Evolutionary conservation across 2,329 filamentous ascomycete genomes (phyloP).

Genomic region (Calonectria pauciramosa): DNA sequence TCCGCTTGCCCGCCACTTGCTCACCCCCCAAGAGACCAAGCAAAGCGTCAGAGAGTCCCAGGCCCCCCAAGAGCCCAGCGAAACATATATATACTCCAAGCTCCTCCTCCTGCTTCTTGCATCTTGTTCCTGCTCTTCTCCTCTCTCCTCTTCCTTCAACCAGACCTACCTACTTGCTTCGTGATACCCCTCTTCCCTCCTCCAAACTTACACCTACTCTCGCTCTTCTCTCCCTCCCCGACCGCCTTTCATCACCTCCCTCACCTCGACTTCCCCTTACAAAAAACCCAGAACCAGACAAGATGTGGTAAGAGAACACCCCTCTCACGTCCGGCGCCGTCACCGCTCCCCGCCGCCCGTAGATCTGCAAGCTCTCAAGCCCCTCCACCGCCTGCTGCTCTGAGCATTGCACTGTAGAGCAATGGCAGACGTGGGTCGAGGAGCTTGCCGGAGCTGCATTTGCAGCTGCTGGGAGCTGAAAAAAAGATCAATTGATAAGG

Average conservation of each 20-base stretch:
- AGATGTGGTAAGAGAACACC: constrained; percentile 46
- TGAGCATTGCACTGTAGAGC: constrained; percentile 24
- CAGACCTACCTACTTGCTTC: constrained; percentile 45
- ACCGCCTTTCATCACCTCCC: constrained; percentile 30
- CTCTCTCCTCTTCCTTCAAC: constrained; percentile 38
- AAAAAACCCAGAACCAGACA: constrained; percentile 39
- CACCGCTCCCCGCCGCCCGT: constrained; percentile 13
- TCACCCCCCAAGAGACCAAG: constrained; percentile 23
- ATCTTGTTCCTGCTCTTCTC: constrained; percentile 40
- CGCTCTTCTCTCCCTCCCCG: constrained; percentile 36
- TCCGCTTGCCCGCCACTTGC: constrained; percentile 23
- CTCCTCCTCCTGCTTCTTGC: constrained; percentile 36
- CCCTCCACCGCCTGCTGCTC: constrained; percentile 32
- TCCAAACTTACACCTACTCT: constrained; percentile 34
- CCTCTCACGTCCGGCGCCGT: constrained; percentile 30
- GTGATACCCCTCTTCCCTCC: constrained; percentile 45
- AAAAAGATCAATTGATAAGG: constrained; percentile 37
- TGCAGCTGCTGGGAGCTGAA: constrained; percentile 21
- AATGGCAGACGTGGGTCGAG: constrained; percentile 15
- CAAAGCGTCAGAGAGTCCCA: constrained; percentile 22
- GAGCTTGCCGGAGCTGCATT: constrained; percentile 19
- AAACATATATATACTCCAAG: constrained; percentile 44
- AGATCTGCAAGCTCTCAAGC: constrained; percentile 1
- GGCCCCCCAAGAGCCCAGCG: constrained; percentile 17
- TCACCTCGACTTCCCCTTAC: constrained; percentile 22